Base-by-base conservation (phyloP, 1,139 yeast genomes). In the Taphrina deformans region DNA sequence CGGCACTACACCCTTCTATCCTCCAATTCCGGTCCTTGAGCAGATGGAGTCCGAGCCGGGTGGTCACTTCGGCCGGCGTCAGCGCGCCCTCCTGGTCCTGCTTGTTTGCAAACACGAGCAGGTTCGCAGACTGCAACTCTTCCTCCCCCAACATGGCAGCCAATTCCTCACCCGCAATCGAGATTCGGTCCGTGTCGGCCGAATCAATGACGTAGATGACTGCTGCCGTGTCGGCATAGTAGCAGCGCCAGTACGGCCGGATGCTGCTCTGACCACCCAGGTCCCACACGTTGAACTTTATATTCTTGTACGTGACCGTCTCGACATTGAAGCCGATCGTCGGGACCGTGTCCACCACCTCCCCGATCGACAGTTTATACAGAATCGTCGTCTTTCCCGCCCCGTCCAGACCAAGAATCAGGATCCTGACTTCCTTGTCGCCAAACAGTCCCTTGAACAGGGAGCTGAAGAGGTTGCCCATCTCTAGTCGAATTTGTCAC, bases 221-320 rank as follows among this genome's bases (percentile, higher is more conserved):
- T 10, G 66, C 67, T 18, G 66, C 68, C 23, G 67, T 65, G 27
- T 62, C 67, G 66, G 96, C 89, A 75, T 93, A 93, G 77, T 93
- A 93, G 76, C 98, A 93, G 72, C 99, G 82, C 99, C 99, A 93
- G 77, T 93, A 93, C 1, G 99, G 98, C 72, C 99, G 83, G 71
- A 93, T 93, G 26, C 96, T 87, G 1, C 98, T 92, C 76, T 93
- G 99, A 0, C 99, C 99, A 68, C 99, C 99, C 70, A 93, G 82
- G 79, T 93, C 77, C 88, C 88, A 84, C 48, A 85, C 87, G 75
- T 93, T 93, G 73, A 93, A 84, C 62, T 96, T 91, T 72, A 93
- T 83, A 75, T 93, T 93, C 73, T 90, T 90, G 75, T 93, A 93
- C 65, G 85, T 86, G 68, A 93, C 80, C 0, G 99, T 93, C 74